These are phyloP conservation scores for Coemansia sp. DNA, from an alignment of 192 early-diverging fungal species.

Conservation along the genomic window DNA sequence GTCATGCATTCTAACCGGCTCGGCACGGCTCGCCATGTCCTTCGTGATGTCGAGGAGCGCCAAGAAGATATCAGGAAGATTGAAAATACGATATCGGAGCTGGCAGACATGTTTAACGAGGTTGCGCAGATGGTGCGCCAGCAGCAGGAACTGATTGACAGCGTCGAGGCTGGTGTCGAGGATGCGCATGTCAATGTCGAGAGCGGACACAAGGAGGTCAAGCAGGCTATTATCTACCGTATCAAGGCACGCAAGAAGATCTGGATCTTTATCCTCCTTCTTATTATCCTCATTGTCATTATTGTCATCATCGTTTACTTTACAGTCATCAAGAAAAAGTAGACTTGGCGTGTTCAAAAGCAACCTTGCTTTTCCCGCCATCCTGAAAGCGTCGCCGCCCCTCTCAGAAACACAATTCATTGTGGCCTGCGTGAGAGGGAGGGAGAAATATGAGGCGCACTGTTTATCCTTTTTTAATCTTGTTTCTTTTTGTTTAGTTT, in stretches of 20 bases:
- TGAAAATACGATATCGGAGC: constrained; percentile 46
- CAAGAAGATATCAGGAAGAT: constrained; percentile 55
- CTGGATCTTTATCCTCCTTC: constrained; percentile 48
- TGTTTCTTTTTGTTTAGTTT: too few relatives aligned
- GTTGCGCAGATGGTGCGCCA: constrained; percentile 52
- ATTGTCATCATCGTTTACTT: constrained; percentile 58
- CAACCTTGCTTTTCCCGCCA: background rate
- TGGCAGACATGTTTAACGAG: constrained; percentile 53
- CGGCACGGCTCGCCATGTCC: constrained; percentile 42
- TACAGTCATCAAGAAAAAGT: constrained; percentile 55
- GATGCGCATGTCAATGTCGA: constrained; percentile 45
- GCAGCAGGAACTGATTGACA: constrained; percentile 57
- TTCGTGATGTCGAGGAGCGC: constrained; percentile 52
- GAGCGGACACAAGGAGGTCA: constrained; percentile 43
- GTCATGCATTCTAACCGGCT: constrained; percentile 39
- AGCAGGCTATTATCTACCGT: constrained; percentile 49
- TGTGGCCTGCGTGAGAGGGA: background rate
- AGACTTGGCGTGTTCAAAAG: background rate
- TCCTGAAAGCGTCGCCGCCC: background rate
- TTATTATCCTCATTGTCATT: constrained; percentile 51
- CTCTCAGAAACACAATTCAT: background rate
- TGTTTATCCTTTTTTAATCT: constrained; percentile 2
- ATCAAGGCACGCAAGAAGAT: constrained; percentile 55
- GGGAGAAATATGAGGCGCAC: background rate
- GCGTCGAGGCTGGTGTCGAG: constrained; percentile 48